A percentile compares a stretch with the other conserved stretches of the same genome.
Conservation (phyloP, 352 stramenopile species). For the Phytophthora chlamydospora region DNA sequence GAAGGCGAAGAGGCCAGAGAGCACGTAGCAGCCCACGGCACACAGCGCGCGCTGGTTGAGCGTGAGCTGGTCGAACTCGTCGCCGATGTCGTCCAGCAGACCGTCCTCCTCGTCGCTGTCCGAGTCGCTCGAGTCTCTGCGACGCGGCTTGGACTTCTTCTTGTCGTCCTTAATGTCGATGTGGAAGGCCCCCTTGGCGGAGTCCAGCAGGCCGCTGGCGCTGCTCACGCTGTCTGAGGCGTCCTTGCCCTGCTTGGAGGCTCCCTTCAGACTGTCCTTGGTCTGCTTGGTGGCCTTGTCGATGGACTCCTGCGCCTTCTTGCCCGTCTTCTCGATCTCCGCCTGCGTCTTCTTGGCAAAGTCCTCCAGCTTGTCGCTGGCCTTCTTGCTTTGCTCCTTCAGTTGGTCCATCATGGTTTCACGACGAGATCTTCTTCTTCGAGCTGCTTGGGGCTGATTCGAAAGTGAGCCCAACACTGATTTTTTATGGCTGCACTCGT, state of each 20-base stretch:
- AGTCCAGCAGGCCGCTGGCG: constrained; percentile 25
- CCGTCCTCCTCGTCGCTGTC: constrained; percentile 49
- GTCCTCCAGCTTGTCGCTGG: constrained; percentile 36
- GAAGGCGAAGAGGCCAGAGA: constrained; percentile 44
- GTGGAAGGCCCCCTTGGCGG: constrained; percentile 39
- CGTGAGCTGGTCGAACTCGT: constrained; percentile 47
- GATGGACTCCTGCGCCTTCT: constrained; percentile 36
- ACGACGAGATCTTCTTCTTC: constrained; percentile 21
- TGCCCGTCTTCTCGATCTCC: constrained; percentile 35
- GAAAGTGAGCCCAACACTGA: constrained; percentile 20
- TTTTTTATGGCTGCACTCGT: constrained; percentile 12
- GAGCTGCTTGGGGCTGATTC: constrained; percentile 11
- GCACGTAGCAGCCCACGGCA: constrained; percentile 43
- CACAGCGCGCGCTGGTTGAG: constrained; percentile 46
- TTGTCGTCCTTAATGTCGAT: constrained; percentile 45
- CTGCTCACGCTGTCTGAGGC: constrained; percentile 28
- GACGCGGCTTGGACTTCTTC: constrained; percentile 33
- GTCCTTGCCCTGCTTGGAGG: constrained; percentile 30
- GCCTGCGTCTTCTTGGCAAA: constrained; percentile 38
- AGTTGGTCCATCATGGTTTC: constrained; percentile 49
- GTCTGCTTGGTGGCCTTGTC: constrained; percentile 31
- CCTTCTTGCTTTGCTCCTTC: constrained; percentile 53
- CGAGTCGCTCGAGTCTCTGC: constrained; percentile 42
- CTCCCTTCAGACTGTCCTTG: constrained; percentile 31
- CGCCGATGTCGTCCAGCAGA: constrained; percentile 42